Percentiles rank a stretch among this genome's conserved stretches.
phyloP scores from a whole-genome alignment of 2,329 filamentous ascomycete species.

The Pseudogymnoascus sp. region DNA sequence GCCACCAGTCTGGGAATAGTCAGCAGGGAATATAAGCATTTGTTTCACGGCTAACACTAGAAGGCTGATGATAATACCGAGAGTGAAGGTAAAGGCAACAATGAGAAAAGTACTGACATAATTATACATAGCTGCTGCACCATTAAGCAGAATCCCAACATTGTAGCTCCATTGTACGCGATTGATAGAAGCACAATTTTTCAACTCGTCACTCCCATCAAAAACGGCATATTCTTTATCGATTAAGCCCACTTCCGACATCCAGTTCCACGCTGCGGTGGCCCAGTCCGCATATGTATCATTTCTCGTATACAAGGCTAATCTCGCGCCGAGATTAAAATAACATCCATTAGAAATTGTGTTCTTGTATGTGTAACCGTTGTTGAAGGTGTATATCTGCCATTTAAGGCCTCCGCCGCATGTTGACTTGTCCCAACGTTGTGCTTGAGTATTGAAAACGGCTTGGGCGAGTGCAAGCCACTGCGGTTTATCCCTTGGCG shows the following conservation, averaged over 20 bases:
- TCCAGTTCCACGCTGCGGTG: slow-evolving; percentile 66
- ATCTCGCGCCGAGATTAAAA: slow-evolving; percentile 58
- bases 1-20: slow-evolving; percentile 37
- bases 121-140: slow-evolving; percentile 64
- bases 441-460: slow-evolving; percentile 73
- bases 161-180: slow-evolving; percentile 67
- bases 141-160: slow-evolving; percentile 58
- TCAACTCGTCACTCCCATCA: slow-evolving; percentile 53
- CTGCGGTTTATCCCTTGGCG: slow-evolving; percentile 49
- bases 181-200: slow-evolving; percentile 52
- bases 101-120: slow-evolving; percentile 38
- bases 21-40: not conserved
- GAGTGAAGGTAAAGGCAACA: not conserved
- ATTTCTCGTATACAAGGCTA: slow-evolving; percentile 74
- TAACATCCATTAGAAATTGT: slow-evolving; percentile 58
- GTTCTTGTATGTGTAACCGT: slow-evolving; percentile 73
- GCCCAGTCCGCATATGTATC: slow-evolving; percentile 74
- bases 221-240: slow-evolving; percentile 54
- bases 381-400: slow-evolving; percentile 82
- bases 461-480: slow-evolving; percentile 71
- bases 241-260: slow-evolving; percentile 50
- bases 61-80: too few relatives aligned
- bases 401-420: slow-evolving; percentile 75
- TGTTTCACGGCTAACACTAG: slow-evolving; percentile 1
- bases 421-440: slow-evolving; percentile 61